Evolutionary conservation across 495 filamentous ascomycete species (phyloP).

Genomic region (Rusavskia elegans): DNA sequence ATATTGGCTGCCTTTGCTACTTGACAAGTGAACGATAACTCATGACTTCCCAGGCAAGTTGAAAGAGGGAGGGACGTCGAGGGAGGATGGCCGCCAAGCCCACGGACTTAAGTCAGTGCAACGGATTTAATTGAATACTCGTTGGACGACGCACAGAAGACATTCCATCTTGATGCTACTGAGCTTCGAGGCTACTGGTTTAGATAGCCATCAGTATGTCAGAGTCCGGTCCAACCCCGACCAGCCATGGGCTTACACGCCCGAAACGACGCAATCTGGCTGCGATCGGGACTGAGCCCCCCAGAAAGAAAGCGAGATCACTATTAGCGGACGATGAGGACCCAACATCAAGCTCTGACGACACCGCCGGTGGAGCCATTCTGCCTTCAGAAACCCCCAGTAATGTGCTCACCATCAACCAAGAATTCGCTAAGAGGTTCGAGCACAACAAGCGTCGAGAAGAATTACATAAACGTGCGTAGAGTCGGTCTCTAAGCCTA

Average conservation of each 20-base stretch:
- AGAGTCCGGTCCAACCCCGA: too few relatives aligned
- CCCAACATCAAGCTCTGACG: constrained; percentile 23
- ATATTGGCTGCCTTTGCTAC: too few relatives aligned
- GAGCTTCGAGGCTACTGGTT: too few relatives aligned
- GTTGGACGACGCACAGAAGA: too few relatives aligned
- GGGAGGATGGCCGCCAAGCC: too few relatives aligned
- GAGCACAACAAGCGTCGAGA: constrained; percentile 95
- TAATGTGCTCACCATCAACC: constrained; percentile 62
- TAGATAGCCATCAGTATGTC: too few relatives aligned
- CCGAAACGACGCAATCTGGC: not conserved
- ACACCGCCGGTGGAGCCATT: constrained; percentile 19
- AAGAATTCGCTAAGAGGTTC: constrained; percentile 76
- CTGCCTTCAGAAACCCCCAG: not conserved
- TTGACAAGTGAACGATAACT: too few relatives aligned
- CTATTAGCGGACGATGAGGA: constrained; percentile 30
- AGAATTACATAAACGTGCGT: constrained; percentile 65
- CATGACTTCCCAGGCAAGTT: too few relatives aligned
- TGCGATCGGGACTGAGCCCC: constrained; percentile 16
- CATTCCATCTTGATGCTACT: too few relatives aligned
- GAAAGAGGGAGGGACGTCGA: too few relatives aligned
- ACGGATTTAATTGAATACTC: too few relatives aligned
- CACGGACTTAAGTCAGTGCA: too few relatives aligned
- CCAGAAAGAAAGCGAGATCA: constrained; percentile 29
- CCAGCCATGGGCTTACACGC: not conserved
- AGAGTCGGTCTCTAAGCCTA: not conserved